Conservation (phyloP, 148 eudicot genomes). For the Fagopyrum tataricum region DNA sequence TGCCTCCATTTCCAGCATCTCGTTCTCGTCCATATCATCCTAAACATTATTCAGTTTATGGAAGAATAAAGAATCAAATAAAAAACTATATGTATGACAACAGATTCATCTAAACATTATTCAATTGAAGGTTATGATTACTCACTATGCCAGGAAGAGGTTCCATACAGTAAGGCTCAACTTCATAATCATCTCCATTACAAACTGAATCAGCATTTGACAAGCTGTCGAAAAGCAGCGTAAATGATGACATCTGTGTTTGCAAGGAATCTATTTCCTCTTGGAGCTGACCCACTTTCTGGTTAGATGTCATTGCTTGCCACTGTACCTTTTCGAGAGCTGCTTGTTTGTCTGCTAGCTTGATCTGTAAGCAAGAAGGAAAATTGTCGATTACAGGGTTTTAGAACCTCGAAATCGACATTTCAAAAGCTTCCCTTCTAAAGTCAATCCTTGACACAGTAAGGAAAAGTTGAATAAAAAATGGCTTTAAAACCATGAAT, state of each 20-base stretch:
- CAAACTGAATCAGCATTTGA: constrained; percentile 27
- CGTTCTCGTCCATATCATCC: constrained; percentile 49
- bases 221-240: constrained; percentile 60
- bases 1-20: constrained; percentile 57
- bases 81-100: background rate
- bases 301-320: constrained; percentile 82
- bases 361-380: constrained; percentile 37
- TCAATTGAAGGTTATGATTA: constrained; percentile 1
- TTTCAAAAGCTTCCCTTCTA: background rate
- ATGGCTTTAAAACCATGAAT: background rate
- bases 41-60: constrained; percentile 15
- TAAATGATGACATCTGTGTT: constrained; percentile 55
- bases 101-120: background rate
- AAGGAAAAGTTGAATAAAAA: background rate
- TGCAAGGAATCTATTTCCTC: constrained; percentile 54
- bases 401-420: background rate
- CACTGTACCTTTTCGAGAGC: constrained; percentile 76
- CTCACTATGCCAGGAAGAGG: constrained; percentile 52
- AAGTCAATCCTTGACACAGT: background rate
- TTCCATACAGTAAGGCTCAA: constrained; percentile 32
- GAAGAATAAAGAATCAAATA: no score
- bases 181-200: constrained; percentile 51
- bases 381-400: background rate
- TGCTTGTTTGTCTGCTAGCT: constrained; percentile 92
- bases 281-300: constrained; percentile 62